phyloP scores from a whole-genome alignment of 495 filamentous ascomycete genomes.

The Usnea hakonensis region DNA sequence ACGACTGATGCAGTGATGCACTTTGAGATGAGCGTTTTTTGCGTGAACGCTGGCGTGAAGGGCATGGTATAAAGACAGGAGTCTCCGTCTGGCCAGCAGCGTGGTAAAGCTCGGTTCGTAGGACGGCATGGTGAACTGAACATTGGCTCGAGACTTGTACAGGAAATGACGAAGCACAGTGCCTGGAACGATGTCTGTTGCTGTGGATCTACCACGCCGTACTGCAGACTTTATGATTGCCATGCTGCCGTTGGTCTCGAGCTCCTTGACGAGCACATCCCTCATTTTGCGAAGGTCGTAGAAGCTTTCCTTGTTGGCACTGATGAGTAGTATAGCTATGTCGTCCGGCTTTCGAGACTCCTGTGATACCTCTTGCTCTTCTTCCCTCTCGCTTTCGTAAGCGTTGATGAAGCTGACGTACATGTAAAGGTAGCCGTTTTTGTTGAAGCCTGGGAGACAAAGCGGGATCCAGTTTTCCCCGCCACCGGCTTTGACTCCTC shows the following conservation, averaged over 20 bases:
- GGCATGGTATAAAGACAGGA: conserved; percentile 76
- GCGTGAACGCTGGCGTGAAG: conserved; percentile 78
- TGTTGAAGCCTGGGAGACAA: conserved; percentile 95
- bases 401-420: conserved; percentile 85
- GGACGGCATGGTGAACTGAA: conserved; percentile 89
- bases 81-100: conserved; percentile 56
- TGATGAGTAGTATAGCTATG: conserved; percentile 87
- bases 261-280: conserved; percentile 63
- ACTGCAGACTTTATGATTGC: conserved; percentile 67
- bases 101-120: conserved; percentile 64
- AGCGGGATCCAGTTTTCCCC: conserved; percentile 98
- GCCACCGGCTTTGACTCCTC: conserved; percentile 76
- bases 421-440: conserved; percentile 95
- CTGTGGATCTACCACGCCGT: conserved; percentile 56
- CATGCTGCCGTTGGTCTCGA: conserved; percentile 69
- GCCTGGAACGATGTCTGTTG: conserved; percentile 69
- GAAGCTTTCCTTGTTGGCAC: conserved; percentile 85
- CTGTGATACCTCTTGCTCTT: conserved; percentile 29
- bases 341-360: conserved; percentile 55
- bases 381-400: conserved; percentile 31
- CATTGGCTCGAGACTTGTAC: conserved; percentile 87
- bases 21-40: conserved; percentile 74
- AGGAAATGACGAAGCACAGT: conserved; percentile 81
- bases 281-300: conserved; percentile 83
- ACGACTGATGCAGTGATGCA: conserved; percentile 67